Evolutionary conservation across 257 asterid species (phyloP), one percentile per base, ranked within the genome.

Genomic region (Cordia subcordata): DNA sequence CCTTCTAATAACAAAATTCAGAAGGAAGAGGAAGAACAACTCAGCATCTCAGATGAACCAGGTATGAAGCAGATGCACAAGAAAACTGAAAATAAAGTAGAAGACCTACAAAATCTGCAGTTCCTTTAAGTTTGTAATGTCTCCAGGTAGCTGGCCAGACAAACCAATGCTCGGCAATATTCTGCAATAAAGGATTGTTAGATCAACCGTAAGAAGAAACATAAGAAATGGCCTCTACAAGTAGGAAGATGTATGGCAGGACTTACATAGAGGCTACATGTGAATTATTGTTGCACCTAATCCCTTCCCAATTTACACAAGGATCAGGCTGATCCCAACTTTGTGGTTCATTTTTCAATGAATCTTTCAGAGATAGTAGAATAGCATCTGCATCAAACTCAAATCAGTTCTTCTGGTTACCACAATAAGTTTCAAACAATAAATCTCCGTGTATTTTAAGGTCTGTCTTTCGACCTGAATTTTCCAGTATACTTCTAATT

Each of bases 251-350:
- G 32, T 27, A 6, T 20, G 8, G 15, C 56, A 42, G 11, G 17
- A 37, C 49, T 60, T 79, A 88, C 96, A 88, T 74, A 54, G 90
- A 76, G 56, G 71, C 51, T 12, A 88, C 72, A 23, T 86, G 76
- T 37, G 66, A 35, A 55, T 65, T 58, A 27, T 3, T 27, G 13
- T 0, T 58, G 80, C 96, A 88, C 55, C 55, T 58, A 50, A 88
- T 73, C 62, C 96, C 96, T 6, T 68, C 93, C 96, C 96, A 88
- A 52, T 10, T 47, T 50, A 82, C 93, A 66, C 96, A 88, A 14
- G 96, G 94, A 79, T 88, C 94, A 13, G 55, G 51, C 16, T 82
- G 85, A 9, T 11, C 57, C 96, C 96, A 88, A 58, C 61, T 78
- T 8, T 88, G 94, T 1, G 96, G 94, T 46, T 57, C 64, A 61